Evolutionary conservation across 179 eudicot species (phyloP), one percentile per base, ranked within the genome.

Genomic region (Vitellaria paradoxa): DNA sequence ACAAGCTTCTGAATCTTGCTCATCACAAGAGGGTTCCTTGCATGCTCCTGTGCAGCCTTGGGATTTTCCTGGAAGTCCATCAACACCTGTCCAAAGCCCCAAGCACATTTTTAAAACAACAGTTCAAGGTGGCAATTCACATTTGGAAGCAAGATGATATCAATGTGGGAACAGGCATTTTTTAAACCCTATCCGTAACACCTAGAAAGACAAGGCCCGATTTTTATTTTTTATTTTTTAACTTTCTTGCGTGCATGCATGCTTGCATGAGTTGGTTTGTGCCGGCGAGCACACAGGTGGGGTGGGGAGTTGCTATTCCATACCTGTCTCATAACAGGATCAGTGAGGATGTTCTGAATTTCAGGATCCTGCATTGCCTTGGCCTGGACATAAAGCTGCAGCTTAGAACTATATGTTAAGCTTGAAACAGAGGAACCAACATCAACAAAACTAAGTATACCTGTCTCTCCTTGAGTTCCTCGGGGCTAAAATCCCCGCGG

Each of bases 331-430:
- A 95, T 95, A 11, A 93, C 97, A 30, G 98, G 99, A 80, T 95
- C 99, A 6, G 90, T 86, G 65, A 96, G 89, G 59, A 96, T 96
- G 82, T 86, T 93, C 81, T 96, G 99, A 75, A 96, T 85, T 83
- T 96, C 99, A 4, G 99, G 98, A 70, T 96, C 99, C 65, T 96
- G 99, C 99, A 96, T 95, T 21, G 78, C 99, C 86, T 91, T 95
- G 2, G 97, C 97, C 99, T 94, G 86, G 68, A 77, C 61, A 59
- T 26, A 60, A 12, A 21, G 76, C 18, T 6, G 40, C 53, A 60
- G 20, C 40, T n/a, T 9, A 13, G 55, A 46, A 42, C 37, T 56
- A 57, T 42, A 56, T 30, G 3, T 50, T 14, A 14, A 72, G 3
- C 50, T 17, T 9, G 26, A 56, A 53, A 18, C 49, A 30, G 12